Evolutionary conservation across 2,329 filamentous ascomycete genomes (phyloP).

Genomic region (Cladosporium colombiae): DNA sequence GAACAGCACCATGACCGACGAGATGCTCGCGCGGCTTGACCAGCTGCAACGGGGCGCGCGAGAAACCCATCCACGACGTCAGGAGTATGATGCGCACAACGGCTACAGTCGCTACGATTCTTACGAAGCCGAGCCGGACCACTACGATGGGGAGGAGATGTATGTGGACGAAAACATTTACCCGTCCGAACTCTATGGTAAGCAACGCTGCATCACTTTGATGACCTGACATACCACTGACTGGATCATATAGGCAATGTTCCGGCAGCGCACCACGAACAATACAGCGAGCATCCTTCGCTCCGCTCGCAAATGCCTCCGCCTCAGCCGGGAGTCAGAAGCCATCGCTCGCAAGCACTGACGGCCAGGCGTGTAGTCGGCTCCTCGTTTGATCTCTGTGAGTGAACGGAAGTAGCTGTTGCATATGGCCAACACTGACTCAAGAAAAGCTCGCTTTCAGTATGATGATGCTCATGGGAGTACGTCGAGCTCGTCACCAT

Average conservation of each 20-base stretch:
- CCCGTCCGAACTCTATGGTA: not conserved
- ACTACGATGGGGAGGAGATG: constrained; percentile 1
- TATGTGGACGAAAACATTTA: constrained; percentile 4
- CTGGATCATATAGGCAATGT: not conserved
- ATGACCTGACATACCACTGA: not conserved
- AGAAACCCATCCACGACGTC: constrained; percentile 2
- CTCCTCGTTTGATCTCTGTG: constrained; percentile 5
- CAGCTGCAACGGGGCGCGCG: constrained; percentile 28
- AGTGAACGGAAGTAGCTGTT: not conserved
- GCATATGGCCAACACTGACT: not conserved
- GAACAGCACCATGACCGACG: constrained; percentile 25
- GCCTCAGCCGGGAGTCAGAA: not conserved
- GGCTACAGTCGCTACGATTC: constrained; percentile 21
- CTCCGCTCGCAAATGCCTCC: not conserved
- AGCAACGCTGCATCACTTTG: not conserved
- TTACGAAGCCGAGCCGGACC: not conserved
- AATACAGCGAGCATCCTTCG: not conserved
- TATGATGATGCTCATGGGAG: constrained; percentile 28
- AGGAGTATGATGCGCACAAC: constrained; percentile 14
- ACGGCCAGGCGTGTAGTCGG: not conserved
- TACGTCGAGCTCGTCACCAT: constrained; percentile 36
- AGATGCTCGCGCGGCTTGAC: constrained; percentile 34
- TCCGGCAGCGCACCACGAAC: not conserved
- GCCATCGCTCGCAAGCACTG: not conserved
- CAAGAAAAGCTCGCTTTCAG: constrained; percentile 26